Conservation (phyloP, 2,329 filamentous ascomycete species). For the Ciborinia camelliae region DNA sequence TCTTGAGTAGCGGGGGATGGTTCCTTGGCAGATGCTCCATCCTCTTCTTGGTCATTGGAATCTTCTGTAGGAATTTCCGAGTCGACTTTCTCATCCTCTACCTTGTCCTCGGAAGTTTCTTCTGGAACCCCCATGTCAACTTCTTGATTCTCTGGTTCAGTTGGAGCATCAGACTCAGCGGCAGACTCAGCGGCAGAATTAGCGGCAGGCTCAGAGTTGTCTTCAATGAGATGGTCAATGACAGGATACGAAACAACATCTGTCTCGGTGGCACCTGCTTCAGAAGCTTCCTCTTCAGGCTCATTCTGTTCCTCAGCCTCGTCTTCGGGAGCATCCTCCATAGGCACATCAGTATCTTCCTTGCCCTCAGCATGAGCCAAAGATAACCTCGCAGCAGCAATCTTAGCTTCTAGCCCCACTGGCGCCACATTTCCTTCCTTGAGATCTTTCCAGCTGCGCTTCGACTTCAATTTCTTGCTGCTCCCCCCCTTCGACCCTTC, state of each 20-base stretch:
- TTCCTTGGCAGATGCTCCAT: not conserved
- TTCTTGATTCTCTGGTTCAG: not conserved
- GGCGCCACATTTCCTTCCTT: constrained; percentile 1
- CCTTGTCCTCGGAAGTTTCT: not conserved
- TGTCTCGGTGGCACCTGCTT: not conserved
- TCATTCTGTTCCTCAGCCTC: not conserved
- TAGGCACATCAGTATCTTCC: not conserved
- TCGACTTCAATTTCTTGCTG: constrained; percentile 7
- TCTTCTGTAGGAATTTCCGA: not conserved
- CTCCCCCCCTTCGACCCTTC: not conserved
- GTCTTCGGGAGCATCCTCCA: constrained; percentile 1
- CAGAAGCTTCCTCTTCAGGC: not conserved
- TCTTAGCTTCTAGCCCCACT: not conserved
- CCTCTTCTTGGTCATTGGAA: not conserved
- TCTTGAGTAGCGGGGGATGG: not conserved
- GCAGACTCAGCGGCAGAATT: not conserved
- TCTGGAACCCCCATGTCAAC: not conserved
- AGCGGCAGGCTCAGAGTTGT: not conserved
- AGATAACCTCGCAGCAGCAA: constrained; percentile 4
- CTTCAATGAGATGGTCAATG: constrained; percentile 9
- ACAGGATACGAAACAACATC: not conserved
- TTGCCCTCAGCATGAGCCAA: not conserved
- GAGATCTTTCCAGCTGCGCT: constrained; percentile 8
- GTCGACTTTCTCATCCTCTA: not conserved
- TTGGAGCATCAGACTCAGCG: not conserved